Percentiles rank a stretch among this genome's conserved stretches.
phyloP scores from a whole-genome alignment of 257 asterid species.

The Thymus quinquecostatus region DNA sequence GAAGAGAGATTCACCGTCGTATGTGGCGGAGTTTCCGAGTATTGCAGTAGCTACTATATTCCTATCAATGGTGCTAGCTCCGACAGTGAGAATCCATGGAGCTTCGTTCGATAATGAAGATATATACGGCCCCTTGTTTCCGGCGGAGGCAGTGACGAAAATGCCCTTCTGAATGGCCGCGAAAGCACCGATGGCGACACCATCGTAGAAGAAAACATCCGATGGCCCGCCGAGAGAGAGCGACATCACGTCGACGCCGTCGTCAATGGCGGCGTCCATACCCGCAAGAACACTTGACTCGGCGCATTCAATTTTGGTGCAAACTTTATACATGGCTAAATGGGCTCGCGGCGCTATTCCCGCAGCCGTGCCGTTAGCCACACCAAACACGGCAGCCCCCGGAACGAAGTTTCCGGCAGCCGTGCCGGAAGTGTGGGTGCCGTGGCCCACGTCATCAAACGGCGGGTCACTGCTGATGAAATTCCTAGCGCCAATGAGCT shows the following conservation, averaged over 20 bases:
- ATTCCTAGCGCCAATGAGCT: slow-evolving; percentile 49
- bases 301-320: slow-evolving; percentile 16
- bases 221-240: slow-evolving; percentile 37
- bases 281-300: slow-evolving; percentile 51
- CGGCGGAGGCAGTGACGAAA: slow-evolving; percentile 41
- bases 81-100: slow-evolving; percentile 48
- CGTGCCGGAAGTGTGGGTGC: slow-evolving; percentile 57
- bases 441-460: slow-evolving; percentile 43
- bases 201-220: neutral
- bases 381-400: slow-evolving; percentile 46
- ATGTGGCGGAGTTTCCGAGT: slow-evolving; percentile 31
- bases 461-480: slow-evolving; percentile 31
- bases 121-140: slow-evolving; percentile 31
- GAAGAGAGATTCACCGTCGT: slow-evolving; percentile 36
- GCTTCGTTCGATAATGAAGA: slow-evolving; percentile 26
- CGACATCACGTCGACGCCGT: slow-evolving; percentile 43
- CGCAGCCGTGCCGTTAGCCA: slow-evolving; percentile 44
- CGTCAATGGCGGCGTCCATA: slow-evolving; percentile 54
- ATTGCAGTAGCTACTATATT: slow-evolving; percentile 32
- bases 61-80: slow-evolving; percentile 42
- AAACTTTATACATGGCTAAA: slow-evolving; percentile 45
- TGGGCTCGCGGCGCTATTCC: slow-evolving; percentile 53
- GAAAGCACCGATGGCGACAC: slow-evolving; percentile 35
- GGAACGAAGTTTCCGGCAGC: slow-evolving; percentile 56
- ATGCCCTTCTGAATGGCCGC: slow-evolving; percentile 39